Conservation (phyloP, 202 grass and related monocot species). For the Hordeum pubiflorum region DNA sequence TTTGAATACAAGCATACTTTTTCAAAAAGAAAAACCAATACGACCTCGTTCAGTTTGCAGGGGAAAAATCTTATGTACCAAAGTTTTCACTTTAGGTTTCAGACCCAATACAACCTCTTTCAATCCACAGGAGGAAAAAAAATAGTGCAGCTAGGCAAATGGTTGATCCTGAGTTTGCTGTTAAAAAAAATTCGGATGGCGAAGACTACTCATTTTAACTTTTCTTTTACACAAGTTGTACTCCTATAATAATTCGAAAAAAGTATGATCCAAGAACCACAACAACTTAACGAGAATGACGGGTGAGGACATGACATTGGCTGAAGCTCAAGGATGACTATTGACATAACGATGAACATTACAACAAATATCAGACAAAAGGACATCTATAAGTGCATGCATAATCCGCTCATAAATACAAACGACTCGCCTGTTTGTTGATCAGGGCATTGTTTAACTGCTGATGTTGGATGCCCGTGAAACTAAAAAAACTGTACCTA, state of each 20-base stretch:
- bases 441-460: conserved; percentile 24
- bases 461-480: conserved; percentile 29
- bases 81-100: neutral
- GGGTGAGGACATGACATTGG: neutral
- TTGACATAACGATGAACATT: conserved; percentile 44
- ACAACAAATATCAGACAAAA: conserved; percentile 22
- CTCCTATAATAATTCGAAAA: neutral
- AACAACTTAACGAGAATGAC: neutral
- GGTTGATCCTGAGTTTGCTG: neutral
- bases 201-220: neutral
- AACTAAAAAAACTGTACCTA: conserved; percentile 46
- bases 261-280: neutral
- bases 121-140: neutral
- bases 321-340: conserved; percentile 30
- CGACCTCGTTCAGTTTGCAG: neutral
- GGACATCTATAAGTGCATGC: conserved; percentile 27
- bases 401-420: conserved; percentile 51
- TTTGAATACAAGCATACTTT: no score
- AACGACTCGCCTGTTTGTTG: conserved; percentile 16
- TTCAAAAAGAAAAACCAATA: no score
- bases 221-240: neutral
- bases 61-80: no score
- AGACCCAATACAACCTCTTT: neutral
- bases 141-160: neutral
- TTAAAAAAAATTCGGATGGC: neutral